phyloP scores from a whole-genome alignment of 257 asterid species.

The Verbascum thapsus region DNA sequence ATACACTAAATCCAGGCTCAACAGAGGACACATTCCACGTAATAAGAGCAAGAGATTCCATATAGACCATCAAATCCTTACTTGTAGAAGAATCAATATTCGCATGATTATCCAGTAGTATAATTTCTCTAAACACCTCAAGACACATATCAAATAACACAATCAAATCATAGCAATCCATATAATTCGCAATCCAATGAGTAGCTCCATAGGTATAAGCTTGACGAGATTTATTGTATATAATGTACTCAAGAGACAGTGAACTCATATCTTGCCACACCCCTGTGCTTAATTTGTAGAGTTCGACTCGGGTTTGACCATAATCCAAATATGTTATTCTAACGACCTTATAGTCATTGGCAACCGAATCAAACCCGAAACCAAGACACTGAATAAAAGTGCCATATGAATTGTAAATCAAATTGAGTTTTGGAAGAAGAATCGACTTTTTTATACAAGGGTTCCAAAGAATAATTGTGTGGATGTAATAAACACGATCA shows the following conservation, averaged over 20 bases:
- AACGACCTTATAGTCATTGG: slow-evolving; percentile 42
- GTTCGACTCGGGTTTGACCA: slow-evolving; percentile 41
- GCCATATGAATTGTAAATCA: slow-evolving; percentile 38
- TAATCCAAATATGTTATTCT: slow-evolving; percentile 40
- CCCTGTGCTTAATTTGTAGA: slow-evolving; percentile 44
- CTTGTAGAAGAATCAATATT: not conserved
- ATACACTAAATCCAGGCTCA: slow-evolving; percentile 28
- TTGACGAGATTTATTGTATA: slow-evolving; percentile 29
- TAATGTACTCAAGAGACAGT: slow-evolving; percentile 26
- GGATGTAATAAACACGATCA: slow-evolving; percentile 37
- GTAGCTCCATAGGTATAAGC: slow-evolving; percentile 32
- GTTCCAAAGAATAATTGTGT: slow-evolving; percentile 50
- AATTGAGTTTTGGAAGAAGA: slow-evolving; percentile 44
- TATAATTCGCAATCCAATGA: slow-evolving; percentile 43
- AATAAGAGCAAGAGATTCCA: slow-evolving; percentile 36
- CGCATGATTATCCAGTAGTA: slow-evolving; percentile 32
- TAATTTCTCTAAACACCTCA: slow-evolving; percentile 41
- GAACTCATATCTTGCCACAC: slow-evolving; percentile 44
- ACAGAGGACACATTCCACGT: slow-evolving; percentile 11
- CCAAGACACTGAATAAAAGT: slow-evolving; percentile 43
- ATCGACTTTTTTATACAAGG: slow-evolving; percentile 38
- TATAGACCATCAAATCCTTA: slow-evolving; percentile 33
- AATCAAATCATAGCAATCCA: slow-evolving; percentile 30
- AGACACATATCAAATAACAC: slow-evolving; percentile 39
- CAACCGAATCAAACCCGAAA: slow-evolving; percentile 45